Conservation (phyloP, 768 basidiomycete species). For the Xanthoconium purpureum region DNA sequence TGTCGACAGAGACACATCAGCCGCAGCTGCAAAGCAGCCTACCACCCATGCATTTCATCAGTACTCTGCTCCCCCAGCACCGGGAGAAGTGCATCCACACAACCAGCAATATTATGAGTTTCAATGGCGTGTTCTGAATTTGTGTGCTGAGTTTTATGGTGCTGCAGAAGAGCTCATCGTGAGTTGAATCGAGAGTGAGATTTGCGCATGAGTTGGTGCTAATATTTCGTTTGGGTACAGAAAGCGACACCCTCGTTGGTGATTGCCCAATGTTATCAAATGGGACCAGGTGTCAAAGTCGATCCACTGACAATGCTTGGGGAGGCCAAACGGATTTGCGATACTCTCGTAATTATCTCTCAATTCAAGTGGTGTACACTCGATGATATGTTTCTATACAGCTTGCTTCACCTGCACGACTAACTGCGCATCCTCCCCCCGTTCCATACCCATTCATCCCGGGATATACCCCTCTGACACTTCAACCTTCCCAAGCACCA, state of each 20-base stretch:
- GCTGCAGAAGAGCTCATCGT: constrained; percentile 84
- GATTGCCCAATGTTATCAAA: constrained; percentile 76
- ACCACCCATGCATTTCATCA: constrained; percentile 43
- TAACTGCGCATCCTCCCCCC: constrained; percentile 65
- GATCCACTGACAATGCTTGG: constrained; percentile 71
- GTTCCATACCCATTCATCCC: constrained; percentile 51
- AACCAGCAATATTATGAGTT: constrained; percentile 84
- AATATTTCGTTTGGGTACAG: constrained; percentile 23
- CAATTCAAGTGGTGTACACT: background rate
- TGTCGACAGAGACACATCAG: constrained; percentile 23
- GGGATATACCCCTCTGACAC: constrained; percentile 29
- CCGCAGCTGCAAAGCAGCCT: constrained; percentile 28
- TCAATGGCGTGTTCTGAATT: constrained; percentile 78
- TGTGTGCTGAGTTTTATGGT: constrained; percentile 83
- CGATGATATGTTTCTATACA: constrained; percentile 28
- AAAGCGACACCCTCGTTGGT: constrained; percentile 64
- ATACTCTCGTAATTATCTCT: constrained; percentile 55
- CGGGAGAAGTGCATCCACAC: constrained; percentile 53
- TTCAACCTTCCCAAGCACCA: constrained; percentile 31
- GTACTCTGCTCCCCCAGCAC: constrained; percentile 38
- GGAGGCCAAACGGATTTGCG: constrained; percentile 77
- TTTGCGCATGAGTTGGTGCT: constrained; percentile 6
- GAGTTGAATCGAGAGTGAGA: constrained; percentile 33
- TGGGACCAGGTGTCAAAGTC: constrained; percentile 64
- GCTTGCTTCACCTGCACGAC: constrained; percentile 72